A percentile compares a stretch with the other conserved stretches of the same genome.
phyloP scores from a whole-genome alignment of 2,329 filamentous ascomycete genomes.

The Exserohilum rostratum region DNA sequence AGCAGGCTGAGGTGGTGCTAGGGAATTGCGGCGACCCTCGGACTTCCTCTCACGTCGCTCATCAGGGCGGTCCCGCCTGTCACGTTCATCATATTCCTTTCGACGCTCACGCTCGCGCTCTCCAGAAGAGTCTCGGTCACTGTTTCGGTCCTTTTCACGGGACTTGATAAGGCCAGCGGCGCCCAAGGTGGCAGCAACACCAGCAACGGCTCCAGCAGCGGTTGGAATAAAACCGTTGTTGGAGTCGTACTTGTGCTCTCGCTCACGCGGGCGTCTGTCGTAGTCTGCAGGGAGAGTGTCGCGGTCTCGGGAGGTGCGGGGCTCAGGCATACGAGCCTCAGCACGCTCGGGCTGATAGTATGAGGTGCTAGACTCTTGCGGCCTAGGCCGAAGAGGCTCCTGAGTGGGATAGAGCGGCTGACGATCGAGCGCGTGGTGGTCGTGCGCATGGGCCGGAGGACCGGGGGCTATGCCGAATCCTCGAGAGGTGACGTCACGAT shows the following conservation, averaged over 20 bases:
- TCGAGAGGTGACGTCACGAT: slow-evolving; percentile 53
- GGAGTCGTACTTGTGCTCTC: slow-evolving; percentile 26
- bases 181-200: slow-evolving; percentile 37
- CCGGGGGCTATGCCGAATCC: slow-evolving; percentile 55
- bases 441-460: slow-evolving; percentile 29
- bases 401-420: slow-evolving; percentile 34
- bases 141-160: slow-evolving; percentile 38
- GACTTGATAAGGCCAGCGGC: slow-evolving; percentile 39
- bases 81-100: slow-evolving; percentile 39
- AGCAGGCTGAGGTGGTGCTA: slow-evolving; percentile 24
- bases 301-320: slow-evolving; percentile 31
- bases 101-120: slow-evolving; percentile 51
- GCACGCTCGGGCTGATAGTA: slow-evolving; percentile 37
- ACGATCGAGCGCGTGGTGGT: slow-evolving; percentile 49
- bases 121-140: slow-evolving; percentile 15
- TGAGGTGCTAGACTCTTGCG: slow-evolving; percentile 25
- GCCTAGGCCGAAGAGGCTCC: slow-evolving; percentile 23
- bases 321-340: slow-evolving; percentile 40
- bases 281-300: slow-evolving; percentile 31
- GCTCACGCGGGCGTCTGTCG: slow-evolving; percentile 43
- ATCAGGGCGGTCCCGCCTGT: slow-evolving; percentile 30
- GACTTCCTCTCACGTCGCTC: slow-evolving; percentile 35
- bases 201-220: slow-evolving; percentile 40
- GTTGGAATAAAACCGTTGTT: slow-evolving; percentile 21
- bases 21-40: slow-evolving; percentile 26